Evolutionary conservation across 495 filamentous ascomycete genomes (phyloP).

Genomic region (Gamarada debralockiae): DNA sequence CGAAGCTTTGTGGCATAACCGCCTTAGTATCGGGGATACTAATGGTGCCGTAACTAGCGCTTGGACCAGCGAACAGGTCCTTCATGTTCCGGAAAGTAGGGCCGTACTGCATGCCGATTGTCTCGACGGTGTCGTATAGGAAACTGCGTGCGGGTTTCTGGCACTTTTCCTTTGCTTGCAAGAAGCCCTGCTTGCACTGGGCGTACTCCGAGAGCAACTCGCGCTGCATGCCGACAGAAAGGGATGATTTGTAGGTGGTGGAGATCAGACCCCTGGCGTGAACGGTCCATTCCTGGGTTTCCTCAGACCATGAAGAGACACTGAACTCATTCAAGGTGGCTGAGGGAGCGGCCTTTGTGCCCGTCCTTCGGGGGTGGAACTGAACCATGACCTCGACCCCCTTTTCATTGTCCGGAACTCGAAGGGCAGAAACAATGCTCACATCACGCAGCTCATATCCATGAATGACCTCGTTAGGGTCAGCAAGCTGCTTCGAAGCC

Average conservation of each 20-base stretch:
- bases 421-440: slow-evolving; percentile 30
- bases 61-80: too few species aligned
- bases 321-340: slow-evolving; percentile 28
- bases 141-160: too few species aligned
- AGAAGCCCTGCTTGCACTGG: too few species aligned
- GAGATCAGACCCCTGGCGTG: slow-evolving; percentile 5
- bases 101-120: neutral
- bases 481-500: slow-evolving; percentile 29
- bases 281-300: slow-evolving; percentile 7
- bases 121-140: neutral
- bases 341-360: neutral
- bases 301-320: slow-evolving; percentile 21
- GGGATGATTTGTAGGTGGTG: neutral
- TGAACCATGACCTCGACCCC: slow-evolving; percentile 24
- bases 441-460: slow-evolving; percentile 8
- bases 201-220: too few species aligned
- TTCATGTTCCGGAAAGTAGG: neutral
- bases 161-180: too few species aligned
- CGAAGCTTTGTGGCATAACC: slow-evolving; percentile 39
- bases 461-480: neutral
- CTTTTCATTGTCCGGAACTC: slow-evolving; percentile 25
- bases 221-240: too few species aligned
- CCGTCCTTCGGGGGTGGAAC: slow-evolving; percentile 9
- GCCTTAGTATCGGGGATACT: slow-evolving; percentile 12
- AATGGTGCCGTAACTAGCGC: too few species aligned